These are phyloP conservation scores for Axilococcus clingmanii DNA, from an alignment of 139 green algal genomes.

Conservation along the genomic window DNA sequence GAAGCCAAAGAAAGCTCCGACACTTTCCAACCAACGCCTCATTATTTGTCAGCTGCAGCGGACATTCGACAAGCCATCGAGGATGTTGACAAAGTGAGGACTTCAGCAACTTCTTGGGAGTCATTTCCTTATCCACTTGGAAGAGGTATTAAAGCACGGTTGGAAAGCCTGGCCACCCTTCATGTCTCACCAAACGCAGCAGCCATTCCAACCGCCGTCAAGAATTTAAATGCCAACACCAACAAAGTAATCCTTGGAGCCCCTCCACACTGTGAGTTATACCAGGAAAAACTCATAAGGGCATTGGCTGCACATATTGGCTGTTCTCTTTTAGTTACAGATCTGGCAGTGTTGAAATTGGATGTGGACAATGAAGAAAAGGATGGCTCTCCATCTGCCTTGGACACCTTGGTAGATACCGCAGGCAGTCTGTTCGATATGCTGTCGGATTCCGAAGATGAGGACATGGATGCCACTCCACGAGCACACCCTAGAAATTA, in stretches of 20 bases:
- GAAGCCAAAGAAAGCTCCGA: no score
- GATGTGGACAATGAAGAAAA: constrained; percentile 3
- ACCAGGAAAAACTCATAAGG: constrained; percentile 22
- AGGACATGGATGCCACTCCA: no score
- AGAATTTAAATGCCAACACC: constrained; percentile 13
- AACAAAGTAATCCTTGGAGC: constrained; percentile 19
- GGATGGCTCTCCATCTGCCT: not conserved
- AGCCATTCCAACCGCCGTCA: constrained; percentile 2
- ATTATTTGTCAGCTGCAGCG: no score
- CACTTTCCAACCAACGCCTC: no score
- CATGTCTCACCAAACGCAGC: constrained; percentile 1
- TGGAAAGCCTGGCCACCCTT: constrained; percentile 16
- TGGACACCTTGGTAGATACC: not conserved
- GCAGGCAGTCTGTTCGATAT: not conserved
- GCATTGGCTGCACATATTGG: constrained; percentile 9
- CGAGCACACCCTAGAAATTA: no score
- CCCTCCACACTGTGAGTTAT: constrained; percentile 20
- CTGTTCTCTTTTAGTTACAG: constrained; percentile 11
- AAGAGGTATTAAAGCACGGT: constrained; percentile 7
- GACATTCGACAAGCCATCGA: no score
- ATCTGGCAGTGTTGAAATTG: constrained; percentile 14
- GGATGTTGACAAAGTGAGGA: no score
- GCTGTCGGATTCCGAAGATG: no score
- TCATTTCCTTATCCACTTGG: constrained; percentile 21
- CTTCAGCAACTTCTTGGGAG: no score